Conservation (phyloP, 2,329 filamentous ascomycete species). For the Neofusicoccum parvum region DNA sequence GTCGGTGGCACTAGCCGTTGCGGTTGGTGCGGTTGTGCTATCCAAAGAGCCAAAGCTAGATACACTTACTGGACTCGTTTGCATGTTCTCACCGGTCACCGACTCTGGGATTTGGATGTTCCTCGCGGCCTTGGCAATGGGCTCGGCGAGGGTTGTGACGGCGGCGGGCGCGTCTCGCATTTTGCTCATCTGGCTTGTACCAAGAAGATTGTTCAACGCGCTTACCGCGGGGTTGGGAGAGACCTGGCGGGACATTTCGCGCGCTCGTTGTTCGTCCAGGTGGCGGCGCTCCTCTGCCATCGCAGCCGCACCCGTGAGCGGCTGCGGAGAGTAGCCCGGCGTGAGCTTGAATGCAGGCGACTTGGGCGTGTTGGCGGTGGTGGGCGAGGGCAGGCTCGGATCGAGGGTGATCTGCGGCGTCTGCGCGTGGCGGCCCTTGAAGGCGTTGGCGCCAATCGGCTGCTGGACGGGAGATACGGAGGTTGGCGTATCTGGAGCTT, state of each 20-base stretch:
- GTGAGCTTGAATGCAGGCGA: slow-evolving; percentile 40
- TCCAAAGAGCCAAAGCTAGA: slow-evolving; percentile 58
- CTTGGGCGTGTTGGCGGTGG: slow-evolving; percentile 44
- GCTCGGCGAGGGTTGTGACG: slow-evolving; percentile 49
- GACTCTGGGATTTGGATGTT: slow-evolving; percentile 53
- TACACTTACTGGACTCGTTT: slow-evolving; percentile 56
- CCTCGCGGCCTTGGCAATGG: slow-evolving; percentile 51
- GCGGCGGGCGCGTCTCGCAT: slow-evolving; percentile 45
- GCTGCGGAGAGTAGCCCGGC: slow-evolving; percentile 42
- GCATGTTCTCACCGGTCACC: slow-evolving; percentile 47
- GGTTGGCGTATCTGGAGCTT: slow-evolving; percentile 42
- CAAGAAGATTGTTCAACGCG: slow-evolving; percentile 49
- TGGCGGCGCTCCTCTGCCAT: slow-evolving; percentile 51
- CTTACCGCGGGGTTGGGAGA: slow-evolving; percentile 52
- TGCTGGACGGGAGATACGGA: slow-evolving; percentile 33
- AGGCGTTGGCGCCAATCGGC: slow-evolving; percentile 26
- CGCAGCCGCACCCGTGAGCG: slow-evolving; percentile 51
- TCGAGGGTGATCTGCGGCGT: slow-evolving; percentile 25
- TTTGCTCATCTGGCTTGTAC: slow-evolving; percentile 45
- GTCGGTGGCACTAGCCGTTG: slow-evolving; percentile 50
- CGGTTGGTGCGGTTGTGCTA: slow-evolving; percentile 47
- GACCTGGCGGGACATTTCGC: slow-evolving; percentile 41
- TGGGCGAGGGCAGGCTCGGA: slow-evolving; percentile 24
- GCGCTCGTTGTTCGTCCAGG: slow-evolving; percentile 39
- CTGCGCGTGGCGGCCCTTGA: slow-evolving; percentile 23